Base-by-base conservation (phyloP, 2,329 filamentous ascomycete species). In the Arthrobotrys entomopaga region DNA sequence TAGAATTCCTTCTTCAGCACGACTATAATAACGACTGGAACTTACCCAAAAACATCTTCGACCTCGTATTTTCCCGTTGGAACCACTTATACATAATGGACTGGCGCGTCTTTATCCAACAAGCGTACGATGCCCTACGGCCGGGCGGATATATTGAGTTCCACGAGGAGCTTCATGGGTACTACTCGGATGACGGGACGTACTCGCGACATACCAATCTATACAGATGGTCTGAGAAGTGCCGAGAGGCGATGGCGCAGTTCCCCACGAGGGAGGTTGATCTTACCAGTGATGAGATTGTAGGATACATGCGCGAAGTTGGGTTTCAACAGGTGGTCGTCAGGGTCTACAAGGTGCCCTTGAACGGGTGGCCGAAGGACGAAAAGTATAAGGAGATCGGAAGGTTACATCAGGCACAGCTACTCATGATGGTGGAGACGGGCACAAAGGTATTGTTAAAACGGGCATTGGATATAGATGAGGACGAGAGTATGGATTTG, bases 81-180 rank as follows among this genome's bases (percentile, higher is more conserved):
- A 73, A 73, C 48, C 69, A 73, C 22, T 50, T 73, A n/a, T 73
- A 66, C 49, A 73, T 73, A 24, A 56, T 53, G 50, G 49, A 73
- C 69, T 73, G 69, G 69, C 69, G 61, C 61, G 56, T 10, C 57
- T 73, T 73, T 43, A 57, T 73, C 42, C 69, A 50, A 52, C 61
- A 73, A 42, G 69, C 69, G 56, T 76, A 66, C 77, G 81, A 82
- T 42, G 86, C 85, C 69, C 80, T 87, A 42, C 85, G 85, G 67
- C 86, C 86, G 0, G 86, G 86, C 48, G 86, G 86, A 13, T 87
- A 84, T 84, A 83, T 88, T 48, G 86, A 88, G 79, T 79, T 87
- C 5, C 79, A 86, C 50, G 86, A 87, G 59, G 63, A 69, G 34
- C 53, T 69, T 7, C 43, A 67, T 40, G 64, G 65, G 38, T 75